These are phyloP conservation scores for Trichoderma sp. DNA, from an alignment of 2,329 filamentous ascomycete genomes.

Conservation along the genomic window DNA sequence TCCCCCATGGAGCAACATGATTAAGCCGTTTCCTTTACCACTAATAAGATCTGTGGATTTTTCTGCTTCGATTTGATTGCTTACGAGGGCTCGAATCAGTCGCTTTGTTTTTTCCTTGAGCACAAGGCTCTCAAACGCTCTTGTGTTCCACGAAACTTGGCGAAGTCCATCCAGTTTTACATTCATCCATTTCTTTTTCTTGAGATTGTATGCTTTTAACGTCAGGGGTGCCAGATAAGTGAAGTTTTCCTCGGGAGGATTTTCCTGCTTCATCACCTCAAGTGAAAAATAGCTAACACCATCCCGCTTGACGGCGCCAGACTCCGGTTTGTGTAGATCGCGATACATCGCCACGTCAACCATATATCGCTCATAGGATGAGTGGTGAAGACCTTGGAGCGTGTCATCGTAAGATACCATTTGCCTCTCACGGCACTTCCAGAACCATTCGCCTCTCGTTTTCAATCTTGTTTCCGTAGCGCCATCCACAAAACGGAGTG, in stretches of 20 bases:
- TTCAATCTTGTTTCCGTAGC: no score
- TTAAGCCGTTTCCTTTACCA: slow-evolving; percentile 1
- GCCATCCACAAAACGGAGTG: no score
- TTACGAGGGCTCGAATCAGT: not conserved
- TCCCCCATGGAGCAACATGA: not conserved
- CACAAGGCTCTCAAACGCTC: not conserved
- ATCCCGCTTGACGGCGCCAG: no score
- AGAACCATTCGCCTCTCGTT: no score
- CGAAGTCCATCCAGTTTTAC: not conserved
- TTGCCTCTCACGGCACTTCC: no score
- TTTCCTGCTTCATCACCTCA: not conserved
- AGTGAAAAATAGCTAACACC: no score
- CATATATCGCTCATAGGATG: no score
- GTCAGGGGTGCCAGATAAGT: not conserved
- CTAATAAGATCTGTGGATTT: not conserved
- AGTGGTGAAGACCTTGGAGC: no score
- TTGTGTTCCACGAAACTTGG: not conserved
- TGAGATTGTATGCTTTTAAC: not conserved
- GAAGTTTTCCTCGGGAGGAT: not conserved
- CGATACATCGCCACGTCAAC: no score
- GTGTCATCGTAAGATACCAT: no score
- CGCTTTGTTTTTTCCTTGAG: not conserved
- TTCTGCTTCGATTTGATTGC: not conserved
- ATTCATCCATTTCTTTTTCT: not conserved
- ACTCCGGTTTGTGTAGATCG: no score